Evolutionary conservation across 768 basidiomycete genomes (phyloP).

Genomic region (Pleurotus tuoliensis): DNA sequence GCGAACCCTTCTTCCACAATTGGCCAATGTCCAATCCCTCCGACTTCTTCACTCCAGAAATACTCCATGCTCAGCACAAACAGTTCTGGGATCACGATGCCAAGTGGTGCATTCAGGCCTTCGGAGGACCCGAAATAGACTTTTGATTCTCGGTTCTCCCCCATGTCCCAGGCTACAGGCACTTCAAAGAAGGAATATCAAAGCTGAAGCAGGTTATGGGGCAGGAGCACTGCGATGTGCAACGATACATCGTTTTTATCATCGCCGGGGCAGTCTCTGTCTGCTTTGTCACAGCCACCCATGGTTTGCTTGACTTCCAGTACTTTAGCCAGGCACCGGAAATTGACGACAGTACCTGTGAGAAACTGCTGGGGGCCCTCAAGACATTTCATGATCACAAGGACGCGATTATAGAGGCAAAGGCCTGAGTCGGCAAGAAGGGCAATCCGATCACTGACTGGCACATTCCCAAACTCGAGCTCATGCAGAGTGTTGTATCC

Average conservation of each 20-base stretch:
- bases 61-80: constrained; percentile 19
- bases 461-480: constrained; percentile 29
- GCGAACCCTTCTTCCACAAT: constrained; percentile 19
- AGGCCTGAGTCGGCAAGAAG: constrained; percentile 11
- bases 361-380: constrained; percentile 11
- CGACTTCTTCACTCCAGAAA: constrained; percentile 20
- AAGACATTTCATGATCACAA: constrained; percentile 23
- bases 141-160: constrained; percentile 19
- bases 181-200: constrained; percentile 24
- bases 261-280: constrained; percentile 11
- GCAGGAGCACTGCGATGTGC: constrained; percentile 21
- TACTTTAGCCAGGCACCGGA: constrained; percentile 9
- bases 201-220: constrained; percentile 21
- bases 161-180: constrained; percentile 16
- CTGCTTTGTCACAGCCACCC: constrained; percentile 8
- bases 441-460: constrained; percentile 19
- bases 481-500: constrained; percentile 18
- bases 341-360: neutral
- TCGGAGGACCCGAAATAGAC: constrained; percentile 22
- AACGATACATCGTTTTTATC: constrained; percentile 14
- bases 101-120: constrained; percentile 8
- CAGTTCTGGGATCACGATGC: constrained; percentile 11
- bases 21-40: constrained; percentile 19
- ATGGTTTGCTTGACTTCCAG: constrained; percentile 11
- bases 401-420: constrained; percentile 15